Evolutionary conservation across 768 basidiomycete genomes (phyloP), one percentile per base, ranked within the genome.

Genomic region (Agaricus subrufescens): DNA sequence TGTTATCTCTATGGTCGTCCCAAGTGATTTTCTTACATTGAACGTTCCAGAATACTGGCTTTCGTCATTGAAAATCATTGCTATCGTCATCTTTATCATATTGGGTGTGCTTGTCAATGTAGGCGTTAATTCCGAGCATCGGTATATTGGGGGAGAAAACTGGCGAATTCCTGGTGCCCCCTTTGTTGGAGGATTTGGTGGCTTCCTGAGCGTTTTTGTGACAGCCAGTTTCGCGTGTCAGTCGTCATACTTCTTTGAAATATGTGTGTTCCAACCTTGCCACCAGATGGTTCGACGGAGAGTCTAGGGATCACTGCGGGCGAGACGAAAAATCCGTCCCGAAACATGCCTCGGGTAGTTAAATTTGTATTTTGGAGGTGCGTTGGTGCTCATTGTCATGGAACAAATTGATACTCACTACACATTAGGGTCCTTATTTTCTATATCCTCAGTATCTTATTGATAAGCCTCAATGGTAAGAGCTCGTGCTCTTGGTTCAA

Each of bases 261-360:
- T 8, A 34, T 3, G 19, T 23, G 23, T 31, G 10, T 15, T 4
- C 53, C 58, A 44, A 31, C n/a, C 43, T 56, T 34, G 46, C 12
- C 8, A 15, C 4, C 59, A 84, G 90, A 83, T 63, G 91, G 89
- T 11, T 90, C 91, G 4, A 96, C 94, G 0, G 94, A 97, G 70
- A 89, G 91, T 61, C 75, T 97, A 54, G 94, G 93, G 19, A 88
- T 97, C 55, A 94, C 94, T 3, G 94, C 94, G 2, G 92, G 92
- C 5, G 94, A 97, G 69, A 93, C 93, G 0, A 84, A 78, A 65
- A 92, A 96, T 68, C 94, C 94, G 0, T 82, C 89, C 0, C 82
- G 79, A 59, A 92, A 91, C 60, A 92, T 97, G 85, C 94, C 93
- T 4, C 73, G 81, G 31, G 85, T 95, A 23, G 91, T 96, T 54